phyloP scores from a whole-genome alignment of 768 basidiomycete genomes.

The Termitomyces sp. region DNA sequence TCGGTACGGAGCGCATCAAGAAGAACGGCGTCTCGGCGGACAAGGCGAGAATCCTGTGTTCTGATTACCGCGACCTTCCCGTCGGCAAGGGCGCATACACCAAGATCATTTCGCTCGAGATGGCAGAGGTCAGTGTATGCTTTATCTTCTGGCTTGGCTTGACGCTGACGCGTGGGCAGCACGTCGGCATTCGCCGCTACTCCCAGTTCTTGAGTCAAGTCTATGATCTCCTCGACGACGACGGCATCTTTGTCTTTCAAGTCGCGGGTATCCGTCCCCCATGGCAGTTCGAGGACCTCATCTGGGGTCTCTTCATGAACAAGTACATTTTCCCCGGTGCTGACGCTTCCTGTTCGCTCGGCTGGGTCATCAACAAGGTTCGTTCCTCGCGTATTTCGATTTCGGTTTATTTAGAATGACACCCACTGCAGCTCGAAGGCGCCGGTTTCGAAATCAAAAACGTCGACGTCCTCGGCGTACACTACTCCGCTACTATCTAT shows the following conservation, averaged over 20 bases:
- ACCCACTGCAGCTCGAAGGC: conserved; percentile 63
- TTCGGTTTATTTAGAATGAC: background rate
- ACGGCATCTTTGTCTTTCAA: conserved; percentile 93
- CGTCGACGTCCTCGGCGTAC: conserved; percentile 94
- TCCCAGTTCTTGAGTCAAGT: conserved; percentile 85
- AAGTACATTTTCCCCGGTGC: conserved; percentile 99
- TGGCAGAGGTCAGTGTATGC: conserved; percentile 76
- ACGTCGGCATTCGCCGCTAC: conserved; percentile 95
- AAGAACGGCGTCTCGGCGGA: conserved; percentile 70
- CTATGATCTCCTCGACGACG: conserved; percentile 90
- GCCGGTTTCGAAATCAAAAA: conserved; percentile 98
- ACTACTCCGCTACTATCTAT: conserved; percentile 89
- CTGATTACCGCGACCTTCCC: conserved; percentile 91
- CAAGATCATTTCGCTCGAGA: conserved; percentile 96
- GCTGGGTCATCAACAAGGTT: conserved; percentile 81
- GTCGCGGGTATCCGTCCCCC: conserved; percentile 93
- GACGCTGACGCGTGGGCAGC: conserved; percentile 38
- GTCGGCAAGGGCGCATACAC: conserved; percentile 70
- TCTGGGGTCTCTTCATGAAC: conserved; percentile 98
- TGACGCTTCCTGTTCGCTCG: conserved; percentile 94
- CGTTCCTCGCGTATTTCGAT: background rate
- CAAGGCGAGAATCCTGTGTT: conserved; percentile 88
- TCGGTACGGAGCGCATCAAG: conserved; percentile 85
- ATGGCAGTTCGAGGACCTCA: conserved; percentile 99
- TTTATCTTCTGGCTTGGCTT: background rate